phyloP scores from a whole-genome alignment of 352 stramenopile genomes.

The Phytophthora capsici region DNA sequence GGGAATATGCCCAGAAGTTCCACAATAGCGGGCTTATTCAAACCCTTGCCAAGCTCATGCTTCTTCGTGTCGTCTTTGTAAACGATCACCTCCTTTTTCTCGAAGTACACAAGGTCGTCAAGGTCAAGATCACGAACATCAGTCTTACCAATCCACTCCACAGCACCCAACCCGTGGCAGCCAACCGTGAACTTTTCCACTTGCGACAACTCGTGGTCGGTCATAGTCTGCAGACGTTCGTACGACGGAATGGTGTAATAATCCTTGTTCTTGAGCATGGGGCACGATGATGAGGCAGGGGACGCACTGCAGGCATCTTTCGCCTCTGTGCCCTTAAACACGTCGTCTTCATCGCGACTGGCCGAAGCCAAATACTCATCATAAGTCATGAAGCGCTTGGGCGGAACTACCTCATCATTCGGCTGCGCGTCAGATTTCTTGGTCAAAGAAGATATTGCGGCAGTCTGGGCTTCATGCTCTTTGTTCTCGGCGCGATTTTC shows the following conservation, averaged over 20 bases:
- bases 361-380: constrained; percentile 79
- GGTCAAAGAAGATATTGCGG: constrained; percentile 29
- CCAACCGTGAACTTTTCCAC: constrained; percentile 83
- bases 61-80: constrained; percentile 89
- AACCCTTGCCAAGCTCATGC: constrained; percentile 67
- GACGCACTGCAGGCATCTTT: not conserved
- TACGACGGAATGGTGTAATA: constrained; percentile 85
- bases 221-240: constrained; percentile 74
- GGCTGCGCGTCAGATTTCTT: constrained; percentile 40
- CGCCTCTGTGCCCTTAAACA: constrained; percentile 37
- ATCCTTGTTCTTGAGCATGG: constrained; percentile 72
- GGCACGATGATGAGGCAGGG: constrained; percentile 53
- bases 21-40: constrained; percentile 84
- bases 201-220: constrained; percentile 64
- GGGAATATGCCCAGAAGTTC: constrained; percentile 83
- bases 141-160: constrained; percentile 83
- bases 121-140: constrained; percentile 83
- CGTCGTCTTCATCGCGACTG: constrained; percentile 58
- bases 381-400: constrained; percentile 83
- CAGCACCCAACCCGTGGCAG: constrained; percentile 77
- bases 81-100: constrained; percentile 88
- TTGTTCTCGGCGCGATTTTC: constrained; percentile 51
- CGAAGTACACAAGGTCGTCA: constrained; percentile 81
- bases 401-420: constrained; percentile 31
- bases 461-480: constrained; percentile 31